Base-by-base conservation (phyloP, 495 filamentous ascomycete species). In the Cladorrhinum samala region DNA sequence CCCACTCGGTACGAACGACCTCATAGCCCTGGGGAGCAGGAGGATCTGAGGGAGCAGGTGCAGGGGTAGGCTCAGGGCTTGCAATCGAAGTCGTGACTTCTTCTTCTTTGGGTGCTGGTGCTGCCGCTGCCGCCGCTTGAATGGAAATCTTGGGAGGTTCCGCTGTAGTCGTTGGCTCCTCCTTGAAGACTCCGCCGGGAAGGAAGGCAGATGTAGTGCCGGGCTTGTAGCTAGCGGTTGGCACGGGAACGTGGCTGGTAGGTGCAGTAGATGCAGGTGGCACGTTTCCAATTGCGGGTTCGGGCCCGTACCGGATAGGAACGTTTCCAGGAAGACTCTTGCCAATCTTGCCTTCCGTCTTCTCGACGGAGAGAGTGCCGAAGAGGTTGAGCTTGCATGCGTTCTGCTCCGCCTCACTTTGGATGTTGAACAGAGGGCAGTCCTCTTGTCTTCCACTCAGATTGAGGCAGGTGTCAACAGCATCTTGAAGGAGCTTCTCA, bases 401-500 rank as follows among this genome's bases (percentile, higher is more conserved):
- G 3, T 57, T 37, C 52, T 74, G 68, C n/a, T 61, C 52, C 6
- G 52, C 54, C 24, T 71, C 61, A 56, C 59, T 56, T 63, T 66
- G 65, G 23, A 85, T 45, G 6, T 65, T 59, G 52, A 86, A 83
- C 46, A 76, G 53, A 0, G 70, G 70, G 67, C 87, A 91, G 56
- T 81, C 73, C 2, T 72, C 53, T 16, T 85, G 68, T 4, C 52
- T 61, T 20, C 79, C 79, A 46, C 72, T 77, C 3, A 58, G 42
- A 54, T 69, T 72, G 48, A 74, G 78, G 73, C 86, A 89, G 20
- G 64, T 70, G 44, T 84, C 54, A 51, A 86, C 66, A 33, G 83
- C 83, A 14, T 64, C 23, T 65, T 85, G 78, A 30, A 87, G 72
- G 61, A 84, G 77, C 1, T 70, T 70, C 3, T 65, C 62, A 19